Base-by-base conservation (phyloP, 2,329 filamentous ascomycete genomes). In the Bipolaris gigantea region DNA sequence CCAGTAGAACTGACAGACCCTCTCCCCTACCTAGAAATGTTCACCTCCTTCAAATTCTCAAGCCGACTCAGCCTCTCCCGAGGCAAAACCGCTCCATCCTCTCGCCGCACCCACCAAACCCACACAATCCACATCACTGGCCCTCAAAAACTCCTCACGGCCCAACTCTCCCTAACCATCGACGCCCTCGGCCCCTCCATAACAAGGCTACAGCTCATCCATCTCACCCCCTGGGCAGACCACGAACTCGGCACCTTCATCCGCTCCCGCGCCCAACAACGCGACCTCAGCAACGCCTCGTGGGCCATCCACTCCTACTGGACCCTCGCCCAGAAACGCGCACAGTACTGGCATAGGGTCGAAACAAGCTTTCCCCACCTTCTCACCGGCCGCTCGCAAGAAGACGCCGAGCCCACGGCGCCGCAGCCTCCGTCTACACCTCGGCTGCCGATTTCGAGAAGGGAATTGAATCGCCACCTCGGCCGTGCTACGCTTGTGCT, bases 241-340 rank as follows among this genome's bases (percentile, higher is more conserved):
- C 65, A 75, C 0, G 88, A 90, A 64, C 76, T 90, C 0, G 78
- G 79, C 0, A 73, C 79, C 0, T 86, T 85, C 44, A 59, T 85
- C 3, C 72, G 80, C 1, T 13, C 73, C 57, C 70, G 25, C 25
- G 25, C 25, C 25, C 25, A 25, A 25, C 55, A 73, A 64, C 68
- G 69, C 75, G 88, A 90, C 56, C 71, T 89, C 0, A 80, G 80
- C 18, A 79, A 86, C 5, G 64, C 87, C 0, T 80, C 81, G 4
- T 90, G 86, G 85, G 86, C 85, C 0, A 85, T 90, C 79, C 81
- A 81, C 11, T 85, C 88, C 46, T 90, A 88, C 84, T 80, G 85
- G 56, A 83, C 85, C 2, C 71, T 87, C 1, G 83, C 86, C 0
- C 74, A 80, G 8, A 79, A 81, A 48, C 77, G 88, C 7, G 87